Evolutionary conservation across 352 stramenopile species (phyloP), one percentile per base, ranked within the genome.

Genomic region (Globisporangium polare): DNA sequence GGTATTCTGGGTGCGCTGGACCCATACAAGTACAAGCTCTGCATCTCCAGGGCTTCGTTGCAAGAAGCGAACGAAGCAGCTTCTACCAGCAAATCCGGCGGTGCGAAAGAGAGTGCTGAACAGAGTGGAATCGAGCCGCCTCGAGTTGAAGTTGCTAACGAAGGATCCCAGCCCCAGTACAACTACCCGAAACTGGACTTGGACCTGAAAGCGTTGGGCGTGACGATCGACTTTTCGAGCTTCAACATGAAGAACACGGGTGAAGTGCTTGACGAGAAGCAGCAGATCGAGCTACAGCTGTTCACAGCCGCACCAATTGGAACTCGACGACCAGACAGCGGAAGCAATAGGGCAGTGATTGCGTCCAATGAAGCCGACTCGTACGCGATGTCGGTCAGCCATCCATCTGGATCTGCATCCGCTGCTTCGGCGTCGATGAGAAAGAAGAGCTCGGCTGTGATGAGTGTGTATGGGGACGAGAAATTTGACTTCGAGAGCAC

Each of bases 1-100:
- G 97, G 97, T 22, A 97, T 99, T 58, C 69, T 99, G 2, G 86
- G 86, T 17, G 97, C 96, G 5, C 63, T 99, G 13, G 96, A 99
- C 63, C 97, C 97, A 42, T 97, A 98, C 83, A 90, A 97, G 43
- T 98, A 98, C 79, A 92, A 92, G 54, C 53, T 95, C 31, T 91
- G 79, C 53, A 68, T 91, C 13, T 90, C 86, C 33, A 68, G 82
- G 31, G 78, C 74, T 13, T 88, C 82, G 7, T 67, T 94, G 52
- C 70, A 86, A 15, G 73, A 92, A 69, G 81, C 77, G 0, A 89
- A 94, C 33, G 79, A 92, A 20, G 66, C 43, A 4, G 77, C 69
- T 8, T 73, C 63, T 5, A 80, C 63, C 4, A 64, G 66, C 15
- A 71, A 67, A 53, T 52, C 68, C 33, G 42, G 47, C 15, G 66